Percentiles rank a stretch among this genome's conserved stretches.
phyloP scores from a whole-genome alignment of 345 rosid genomes.

The Excoecaria agallocha region DNA sequence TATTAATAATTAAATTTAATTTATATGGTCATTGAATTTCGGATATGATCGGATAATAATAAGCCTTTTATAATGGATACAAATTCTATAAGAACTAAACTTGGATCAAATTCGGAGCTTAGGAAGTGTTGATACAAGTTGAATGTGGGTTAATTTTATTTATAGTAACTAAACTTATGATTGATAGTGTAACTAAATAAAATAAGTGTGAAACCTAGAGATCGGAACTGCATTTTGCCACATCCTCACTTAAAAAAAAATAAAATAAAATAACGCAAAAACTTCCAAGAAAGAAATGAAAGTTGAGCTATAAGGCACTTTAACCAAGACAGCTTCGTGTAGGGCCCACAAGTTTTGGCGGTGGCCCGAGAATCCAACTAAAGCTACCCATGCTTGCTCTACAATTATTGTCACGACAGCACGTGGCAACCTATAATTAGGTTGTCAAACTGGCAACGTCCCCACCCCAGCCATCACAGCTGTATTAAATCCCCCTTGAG shows the following conservation, averaged over 20 bases:
- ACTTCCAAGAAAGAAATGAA: neutral
- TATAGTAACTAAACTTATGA: too few relatives aligned
- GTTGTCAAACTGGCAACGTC: slow-evolving; percentile 15
- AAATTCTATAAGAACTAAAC: too few relatives aligned
- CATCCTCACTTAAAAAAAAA: neutral
- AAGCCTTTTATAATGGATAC: too few relatives aligned
- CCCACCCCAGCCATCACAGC: slow-evolving; percentile 46
- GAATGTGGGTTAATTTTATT: too few relatives aligned
- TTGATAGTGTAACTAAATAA: too few relatives aligned
- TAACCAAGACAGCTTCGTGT: neutral
- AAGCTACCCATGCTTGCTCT: neutral
- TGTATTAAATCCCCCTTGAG: slow-evolving; percentile 24
- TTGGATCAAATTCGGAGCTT: too few relatives aligned
- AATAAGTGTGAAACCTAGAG: too few relatives aligned
- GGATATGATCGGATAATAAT: too few relatives aligned
- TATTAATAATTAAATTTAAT: too few relatives aligned
- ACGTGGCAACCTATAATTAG: slow-evolving; percentile 31
- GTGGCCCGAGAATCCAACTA: slow-evolving; percentile 10
- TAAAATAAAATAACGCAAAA: neutral
- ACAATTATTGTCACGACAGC: slow-evolving; percentile 10
- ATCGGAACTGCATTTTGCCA: neutral
- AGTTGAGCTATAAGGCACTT: neutral
- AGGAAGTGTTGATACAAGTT: too few relatives aligned
- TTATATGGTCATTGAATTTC: too few relatives aligned
- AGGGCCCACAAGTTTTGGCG: slow-evolving; percentile 4